Evolutionary conservation across 78 protist species (phyloP), one percentile per base, ranked within the genome.

Genomic region (Dictyostelium purpureum): DNA sequence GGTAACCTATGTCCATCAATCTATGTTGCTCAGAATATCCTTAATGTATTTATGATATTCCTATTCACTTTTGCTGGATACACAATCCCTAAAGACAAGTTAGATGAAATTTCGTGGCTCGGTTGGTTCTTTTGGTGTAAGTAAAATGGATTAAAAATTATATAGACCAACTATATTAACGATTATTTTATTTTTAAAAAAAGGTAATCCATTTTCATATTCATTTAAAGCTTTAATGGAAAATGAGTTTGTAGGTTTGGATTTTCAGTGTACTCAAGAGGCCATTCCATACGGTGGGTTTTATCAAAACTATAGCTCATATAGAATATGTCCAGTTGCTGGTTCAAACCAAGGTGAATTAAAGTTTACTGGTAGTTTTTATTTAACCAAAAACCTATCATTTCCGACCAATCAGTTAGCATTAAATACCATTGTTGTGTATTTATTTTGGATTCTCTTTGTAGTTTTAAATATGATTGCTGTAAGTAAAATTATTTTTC

Each of bases 51-150:
- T n/a, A 38, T 77, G 56, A 66, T 88, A 9, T 73, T 88, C 49
- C 76, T 88, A 87, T 28, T 88, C 6, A 78, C 61, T 56, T 88
- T 65, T 45, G 33, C 31, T 65, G 94, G 87, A 12, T 88, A 88
- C 28, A 52, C 79, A 12, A 28, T 77, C 21, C 77, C 87, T 28
- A 26, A 63, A 0, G 16, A 24, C 16, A 88, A 88, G 49, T 77
- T 88, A 79, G 77, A 88, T 65, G 52, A 26, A 47, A 49, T 33
- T 31, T 79, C 88, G 28, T 88, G 94, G 94, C 65, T 88, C 45
- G 24, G 49, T 21, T 88, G 94, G 94, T 70, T 49, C 47, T 77
- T 61, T 28, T 77, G 82, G 82, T n/a, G n/a, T n/a, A n/a, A n/a
- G n/a, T n/a, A n/a, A n/a, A n/a, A n/a, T n/a, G n/a, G n/a, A n/a